These are phyloP conservation scores for Orbilia javanica DNA, from an alignment of 2,329 filamentous ascomycete species.

Conservation along the genomic window DNA sequence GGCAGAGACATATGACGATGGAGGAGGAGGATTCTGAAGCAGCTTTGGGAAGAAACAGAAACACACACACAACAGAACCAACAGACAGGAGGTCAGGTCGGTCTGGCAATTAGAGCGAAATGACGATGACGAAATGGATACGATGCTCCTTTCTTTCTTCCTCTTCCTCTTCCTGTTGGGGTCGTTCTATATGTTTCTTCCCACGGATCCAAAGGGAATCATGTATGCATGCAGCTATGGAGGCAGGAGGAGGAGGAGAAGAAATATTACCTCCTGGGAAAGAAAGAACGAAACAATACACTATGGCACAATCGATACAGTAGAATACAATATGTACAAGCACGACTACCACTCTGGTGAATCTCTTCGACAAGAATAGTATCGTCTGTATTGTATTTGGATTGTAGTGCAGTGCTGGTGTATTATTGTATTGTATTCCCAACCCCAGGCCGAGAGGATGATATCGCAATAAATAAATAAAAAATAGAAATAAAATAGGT, in stretches of 20 bases:
- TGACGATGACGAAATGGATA: slow-evolving; percentile 12
- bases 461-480: slow-evolving; percentile 10
- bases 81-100: slow-evolving; percentile 39
- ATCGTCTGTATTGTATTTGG: slow-evolving; percentile 11
- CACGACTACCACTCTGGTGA: slow-evolving; percentile 18
- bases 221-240: neutral
- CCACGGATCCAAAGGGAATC: neutral
- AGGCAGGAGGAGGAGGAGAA: neutral
- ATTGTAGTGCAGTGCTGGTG: neutral
- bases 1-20: slow-evolving; percentile 24
- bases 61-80: slow-evolving; percentile 15
- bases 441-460: neutral
- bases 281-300: neutral
- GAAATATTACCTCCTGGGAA: slow-evolving; percentile 46
- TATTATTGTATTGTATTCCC: slow-evolving; percentile 6
- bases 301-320: neutral
- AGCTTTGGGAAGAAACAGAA: neutral
- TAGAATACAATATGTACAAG: neutral
- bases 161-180: too few relatives aligned
- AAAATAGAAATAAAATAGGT: too few relatives aligned
- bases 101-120: slow-evolving; percentile 15
- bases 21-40: slow-evolving; percentile 8
- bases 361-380: slow-evolving; percentile 26
- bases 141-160: neutral
- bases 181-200: too few relatives aligned